phyloP scores from a whole-genome alignment of 78 protist species.

The Polysphondylium violaceum region DNA sequence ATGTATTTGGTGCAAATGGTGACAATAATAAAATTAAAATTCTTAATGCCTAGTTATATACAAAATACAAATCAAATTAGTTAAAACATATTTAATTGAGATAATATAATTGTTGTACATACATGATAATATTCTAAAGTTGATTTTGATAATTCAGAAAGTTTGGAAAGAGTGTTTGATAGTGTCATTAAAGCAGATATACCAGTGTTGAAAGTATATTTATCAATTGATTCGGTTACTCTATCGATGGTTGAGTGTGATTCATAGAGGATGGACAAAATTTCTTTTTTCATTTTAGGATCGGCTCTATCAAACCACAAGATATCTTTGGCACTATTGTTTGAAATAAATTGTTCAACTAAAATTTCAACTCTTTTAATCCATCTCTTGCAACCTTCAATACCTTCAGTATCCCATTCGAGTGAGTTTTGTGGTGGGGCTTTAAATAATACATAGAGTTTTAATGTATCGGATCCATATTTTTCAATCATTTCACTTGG shows the following conservation, averaged over 20 bases:
- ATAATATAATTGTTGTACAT: too few relatives aligned
- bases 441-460: constrained; percentile 85
- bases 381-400: constrained; percentile 85
- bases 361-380: constrained; percentile 53
- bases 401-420: constrained; percentile 89
- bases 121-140: neutral
- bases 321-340: neutral
- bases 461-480: constrained; percentile 77
- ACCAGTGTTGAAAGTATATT: constrained; percentile 80
- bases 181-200: constrained; percentile 79
- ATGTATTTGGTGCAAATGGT: constrained; percentile 84
- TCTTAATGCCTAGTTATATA: too few relatives aligned
- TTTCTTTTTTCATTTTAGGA: neutral
- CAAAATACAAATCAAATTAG: too few relatives aligned
- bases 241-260: constrained; percentile 12
- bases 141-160: neutral
- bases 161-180: constrained; percentile 40
- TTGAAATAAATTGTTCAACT: neutral
- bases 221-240: constrained; percentile 31
- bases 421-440: constrained; percentile 89
- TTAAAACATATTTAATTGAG: too few relatives aligned
- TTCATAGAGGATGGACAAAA: constrained; percentile 5
- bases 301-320: neutral
- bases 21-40: constrained; percentile 34
- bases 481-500: constrained; percentile 81